These are phyloP conservation scores for Trichosporon ovoides DNA, from an alignment of 1,284 basidiomycete species.

Conservation along the genomic window DNA sequence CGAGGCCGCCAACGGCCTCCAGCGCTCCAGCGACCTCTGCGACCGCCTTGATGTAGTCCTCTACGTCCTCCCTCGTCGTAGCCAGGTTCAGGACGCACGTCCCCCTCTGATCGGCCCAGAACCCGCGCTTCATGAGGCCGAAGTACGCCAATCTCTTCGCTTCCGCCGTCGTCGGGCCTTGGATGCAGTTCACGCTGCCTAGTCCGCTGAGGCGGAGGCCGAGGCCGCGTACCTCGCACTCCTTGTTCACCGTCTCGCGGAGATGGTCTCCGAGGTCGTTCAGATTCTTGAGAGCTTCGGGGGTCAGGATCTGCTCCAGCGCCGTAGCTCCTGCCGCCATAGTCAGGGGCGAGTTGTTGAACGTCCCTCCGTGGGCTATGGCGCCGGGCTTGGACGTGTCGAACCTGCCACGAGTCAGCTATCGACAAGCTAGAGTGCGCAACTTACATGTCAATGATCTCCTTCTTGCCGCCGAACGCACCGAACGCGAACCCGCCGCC, in stretches of 20 bases:
- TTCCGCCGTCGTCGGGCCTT: conserved; percentile 16
- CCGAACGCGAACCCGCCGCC: conserved; percentile 38
- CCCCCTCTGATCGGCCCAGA: conserved; percentile 28
- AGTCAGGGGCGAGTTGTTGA: conserved; percentile 36
- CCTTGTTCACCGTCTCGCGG: conserved; percentile 18
- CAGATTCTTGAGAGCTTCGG: conserved; percentile 16
- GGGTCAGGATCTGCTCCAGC: conserved; percentile 22
- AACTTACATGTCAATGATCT: conserved; percentile 32
- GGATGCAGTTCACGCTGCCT: conserved; percentile 33
- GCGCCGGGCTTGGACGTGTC: conserved; percentile 20
- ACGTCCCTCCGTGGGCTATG: conserved; percentile 29
- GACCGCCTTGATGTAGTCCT: conserved; percentile 9
- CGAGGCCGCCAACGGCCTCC: neutral
- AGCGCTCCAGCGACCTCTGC: conserved; percentile 3
- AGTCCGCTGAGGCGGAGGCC: conserved; percentile 25
- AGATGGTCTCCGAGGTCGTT: conserved; percentile 25
- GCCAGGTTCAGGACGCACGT: conserved; percentile 12
- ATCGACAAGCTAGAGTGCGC: neutral
- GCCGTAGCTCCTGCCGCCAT: conserved; percentile 30
- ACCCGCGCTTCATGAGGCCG: conserved; percentile 19
- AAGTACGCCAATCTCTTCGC: conserved; percentile 21
- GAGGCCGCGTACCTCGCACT: conserved; percentile 1
- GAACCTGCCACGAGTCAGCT: conserved; percentile 21
- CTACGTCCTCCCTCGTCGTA: conserved; percentile 11
- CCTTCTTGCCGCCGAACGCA: conserved; percentile 29